phyloP scores from a whole-genome alignment of 208 protist species.

The Angomonas ambiguus region DNA sequence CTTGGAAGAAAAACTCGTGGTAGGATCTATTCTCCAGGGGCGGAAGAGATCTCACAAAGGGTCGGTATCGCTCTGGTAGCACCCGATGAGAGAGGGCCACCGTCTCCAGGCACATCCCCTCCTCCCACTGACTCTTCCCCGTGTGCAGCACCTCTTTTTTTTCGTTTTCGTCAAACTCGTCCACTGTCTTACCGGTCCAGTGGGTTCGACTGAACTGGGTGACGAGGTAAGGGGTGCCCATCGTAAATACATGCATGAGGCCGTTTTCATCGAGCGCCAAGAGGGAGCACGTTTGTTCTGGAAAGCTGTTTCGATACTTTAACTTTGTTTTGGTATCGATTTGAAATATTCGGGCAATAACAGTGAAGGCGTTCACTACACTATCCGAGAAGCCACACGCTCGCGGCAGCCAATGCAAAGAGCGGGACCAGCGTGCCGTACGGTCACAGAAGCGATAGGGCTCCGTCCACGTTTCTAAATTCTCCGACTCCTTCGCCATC shows the following conservation, averaged over 20 bases:
- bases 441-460: conserved; percentile 80
- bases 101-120: conserved; percentile 64
- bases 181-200: conserved; percentile 64
- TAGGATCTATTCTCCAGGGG: conserved; percentile 24
- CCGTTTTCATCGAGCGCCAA: conserved; percentile 48
- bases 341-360: conserved; percentile 77
- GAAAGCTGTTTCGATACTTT: conserved; percentile 51
- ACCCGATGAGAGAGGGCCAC: conserved; percentile 75
- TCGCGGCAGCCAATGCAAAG: conserved; percentile 79
- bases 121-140: conserved; percentile 79
- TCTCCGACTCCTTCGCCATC: conserved; percentile 35
- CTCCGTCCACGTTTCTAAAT: conserved; percentile 83
- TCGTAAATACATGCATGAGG: conserved; percentile 78
- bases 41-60: conserved; percentile 35
- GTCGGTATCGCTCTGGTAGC: conserved; percentile 68
- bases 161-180: conserved; percentile 56
- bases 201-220: conserved; percentile 53
- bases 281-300: conserved; percentile 77
- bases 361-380: conserved; percentile 41
- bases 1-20: conserved; percentile 76
- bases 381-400: conserved; percentile 64
- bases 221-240: conserved; percentile 77
- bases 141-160: conserved; percentile 69
- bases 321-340: conserved; percentile 47
- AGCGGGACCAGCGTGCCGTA: conserved; percentile 54